Base-by-base conservation (phyloP, 2,329 filamentous ascomycete genomes). In the Lachnum nothofagi region DNA sequence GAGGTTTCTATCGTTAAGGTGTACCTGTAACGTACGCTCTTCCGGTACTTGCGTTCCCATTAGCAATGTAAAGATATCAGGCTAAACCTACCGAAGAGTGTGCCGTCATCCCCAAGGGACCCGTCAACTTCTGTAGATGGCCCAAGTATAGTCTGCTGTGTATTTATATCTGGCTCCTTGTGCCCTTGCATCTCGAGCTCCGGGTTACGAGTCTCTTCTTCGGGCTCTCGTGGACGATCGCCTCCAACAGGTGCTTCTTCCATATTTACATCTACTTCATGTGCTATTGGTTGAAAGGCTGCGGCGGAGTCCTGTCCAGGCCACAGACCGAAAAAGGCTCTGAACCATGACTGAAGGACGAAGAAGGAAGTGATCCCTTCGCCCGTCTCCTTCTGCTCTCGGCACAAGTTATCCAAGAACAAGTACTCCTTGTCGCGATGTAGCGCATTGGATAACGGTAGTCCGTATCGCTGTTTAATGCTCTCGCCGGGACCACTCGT, bases 351-450 rank as follows among this genome's bases (percentile, higher is more conserved):
- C 43, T 52, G 54, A 25, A 51, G 55, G 20, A 57, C 48, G 29
- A 52, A 55, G 48, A 57, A 57, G n/a, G 50, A 55, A 19, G 53
- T 57, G 16, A 57, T 55, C 7, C 53, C 55, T 47, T 55, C 48
- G 29, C 44, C 46, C n/a, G 5, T 31, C 23, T 55, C 45, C 16
- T 46, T 24, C n/a, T 31, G 33, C 16, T 52, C 51, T 45, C 17
- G 1, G 24, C 24, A 45, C 44, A 57, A 43, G 35, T 57, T 42
- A 25, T 57, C 16, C 33, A 55, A 34, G 39, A 31, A 55, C 27
- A 57, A 19, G 44, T 43, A 50, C 19, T 52, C 39, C 20, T 38
- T 44, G 31, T 53, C 53, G 43, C 38, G 35, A 42, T 42, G n/a
- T 34, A 54, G 50, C 5, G 53, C 39, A 14, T 52, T 19, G 3